Conservation (phyloP, 345 rosid species). For the Corchorus capsularis region DNA sequence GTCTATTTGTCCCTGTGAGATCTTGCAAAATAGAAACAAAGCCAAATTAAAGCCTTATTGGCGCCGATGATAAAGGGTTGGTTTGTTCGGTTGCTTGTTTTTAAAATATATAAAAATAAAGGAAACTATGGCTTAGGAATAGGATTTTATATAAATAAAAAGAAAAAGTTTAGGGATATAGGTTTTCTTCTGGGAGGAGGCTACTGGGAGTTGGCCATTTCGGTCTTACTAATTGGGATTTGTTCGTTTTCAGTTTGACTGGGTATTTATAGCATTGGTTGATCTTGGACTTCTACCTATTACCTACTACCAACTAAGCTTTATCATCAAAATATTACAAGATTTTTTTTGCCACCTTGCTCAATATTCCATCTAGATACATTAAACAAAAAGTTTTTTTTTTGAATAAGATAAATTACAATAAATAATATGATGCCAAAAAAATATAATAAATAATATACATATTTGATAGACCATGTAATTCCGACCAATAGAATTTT, state of each 20-base stretch:
- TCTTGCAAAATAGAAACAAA: neutral
- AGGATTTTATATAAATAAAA: too few species aligned
- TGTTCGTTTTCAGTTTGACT: neutral
- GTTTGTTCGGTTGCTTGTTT: neutral
- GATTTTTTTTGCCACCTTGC: neutral
- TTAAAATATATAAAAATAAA: too few species aligned
- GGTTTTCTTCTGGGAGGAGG: neutral
- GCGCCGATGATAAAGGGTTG: conserved; percentile 9
- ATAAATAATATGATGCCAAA: too few species aligned
- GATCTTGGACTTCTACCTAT: neutral
- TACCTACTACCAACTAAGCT: neutral
- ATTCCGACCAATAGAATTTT: too few species aligned
- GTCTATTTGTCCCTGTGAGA: neutral
- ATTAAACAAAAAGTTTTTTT: neutral
- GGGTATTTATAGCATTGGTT: neutral
- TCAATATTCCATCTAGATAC: neutral
- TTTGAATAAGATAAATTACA: neutral
- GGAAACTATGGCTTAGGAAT: too few species aligned
- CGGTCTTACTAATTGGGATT: too few species aligned
- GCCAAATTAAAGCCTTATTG: neutral
- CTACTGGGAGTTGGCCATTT: neutral
- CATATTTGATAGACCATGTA: too few species aligned
- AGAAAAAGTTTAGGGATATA: too few species aligned
- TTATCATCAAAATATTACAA: neutral
- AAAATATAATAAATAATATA: too few species aligned